Percentiles rank a stretch among this genome's conserved stretches.
Conservation (phyloP, 169 alveolate species). For the Neospora caninum region DNA sequence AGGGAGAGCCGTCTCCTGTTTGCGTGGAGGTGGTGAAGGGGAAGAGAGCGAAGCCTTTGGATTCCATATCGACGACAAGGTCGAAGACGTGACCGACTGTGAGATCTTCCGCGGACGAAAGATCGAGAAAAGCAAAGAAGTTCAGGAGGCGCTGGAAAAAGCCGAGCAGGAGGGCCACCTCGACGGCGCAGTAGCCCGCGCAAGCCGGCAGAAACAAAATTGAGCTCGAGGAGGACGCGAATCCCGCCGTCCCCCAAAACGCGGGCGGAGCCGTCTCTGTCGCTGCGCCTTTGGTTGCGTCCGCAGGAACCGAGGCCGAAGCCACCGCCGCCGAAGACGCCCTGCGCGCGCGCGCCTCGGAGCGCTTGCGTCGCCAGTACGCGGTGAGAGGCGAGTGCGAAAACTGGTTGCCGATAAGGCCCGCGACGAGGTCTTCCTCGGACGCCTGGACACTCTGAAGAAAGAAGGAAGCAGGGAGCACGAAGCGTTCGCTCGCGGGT, state of each 20-base stretch:
- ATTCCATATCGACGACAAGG: background rate
- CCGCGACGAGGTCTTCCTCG: background rate
- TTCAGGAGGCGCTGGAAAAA: slow-evolving; percentile 1
- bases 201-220: background rate
- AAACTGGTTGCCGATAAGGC: background rate
- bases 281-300: too few species aligned
- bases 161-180: background rate
- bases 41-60: background rate
- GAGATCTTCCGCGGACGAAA: background rate
- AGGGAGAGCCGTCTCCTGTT: background rate
- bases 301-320: too few species aligned
- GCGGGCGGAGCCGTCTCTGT: too few species aligned
- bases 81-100: background rate
- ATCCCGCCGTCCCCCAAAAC: background rate
- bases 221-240: background rate
- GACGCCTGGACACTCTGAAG: background rate
- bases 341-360: too few species aligned
- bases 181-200: background rate
- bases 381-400: background rate
- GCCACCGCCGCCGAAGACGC: too few species aligned
- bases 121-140: background rate
- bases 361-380: too few species aligned
- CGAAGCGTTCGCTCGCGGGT: background rate
- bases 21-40: slow-evolving; percentile 1
- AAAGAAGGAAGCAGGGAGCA: background rate